phyloP scores from a whole-genome alignment of 768 basidiomycete species.

The Hericium rajendrae region DNA sequence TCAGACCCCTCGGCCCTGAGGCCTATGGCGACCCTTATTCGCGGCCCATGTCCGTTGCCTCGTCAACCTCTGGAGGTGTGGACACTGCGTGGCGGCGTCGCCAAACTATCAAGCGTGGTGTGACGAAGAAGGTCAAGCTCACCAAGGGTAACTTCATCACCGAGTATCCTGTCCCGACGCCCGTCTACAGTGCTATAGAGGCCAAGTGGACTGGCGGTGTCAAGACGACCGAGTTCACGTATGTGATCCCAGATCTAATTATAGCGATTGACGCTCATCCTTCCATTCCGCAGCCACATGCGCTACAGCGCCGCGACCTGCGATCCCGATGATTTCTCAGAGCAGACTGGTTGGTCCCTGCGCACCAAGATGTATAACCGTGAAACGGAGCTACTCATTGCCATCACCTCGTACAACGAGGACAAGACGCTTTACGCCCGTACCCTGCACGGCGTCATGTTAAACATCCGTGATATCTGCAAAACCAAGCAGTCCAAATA shows the following conservation, averaged over 20 bases:
- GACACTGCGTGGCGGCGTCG: constrained; percentile 51
- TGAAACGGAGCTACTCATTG: constrained; percentile 88
- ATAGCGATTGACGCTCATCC: neutral
- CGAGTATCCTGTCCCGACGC: constrained; percentile 82
- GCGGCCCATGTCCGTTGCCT: constrained; percentile 34
- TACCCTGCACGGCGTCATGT: constrained; percentile 92
- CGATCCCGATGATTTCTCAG: constrained; percentile 83
- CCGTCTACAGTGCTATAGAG: constrained; percentile 77
- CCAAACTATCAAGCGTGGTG: constrained; percentile 86
- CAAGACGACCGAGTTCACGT: constrained; percentile 88
- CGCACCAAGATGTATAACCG: constrained; percentile 81
- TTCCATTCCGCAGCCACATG: constrained; percentile 55
- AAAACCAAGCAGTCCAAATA: constrained; percentile 92
- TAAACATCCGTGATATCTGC: constrained; percentile 97
- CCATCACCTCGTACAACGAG: constrained; percentile 89
- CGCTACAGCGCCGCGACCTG: constrained; percentile 87
- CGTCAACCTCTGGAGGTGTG: constrained; percentile 26
- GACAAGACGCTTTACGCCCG: constrained; percentile 87
- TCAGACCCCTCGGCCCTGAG: constrained; percentile 38
- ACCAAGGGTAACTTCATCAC: constrained; percentile 89
- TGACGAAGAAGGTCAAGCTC: constrained; percentile 90
- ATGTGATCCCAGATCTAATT: constrained; percentile 22
- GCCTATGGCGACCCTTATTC: constrained; percentile 59
- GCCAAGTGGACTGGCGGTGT: constrained; percentile 53
- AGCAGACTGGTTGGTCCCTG: constrained; percentile 75